A percentile compares a stretch with the other conserved stretches of the same genome.
Conservation (phyloP, 495 filamentous ascomycete genomes). For the Penicillium manginii region DNA sequence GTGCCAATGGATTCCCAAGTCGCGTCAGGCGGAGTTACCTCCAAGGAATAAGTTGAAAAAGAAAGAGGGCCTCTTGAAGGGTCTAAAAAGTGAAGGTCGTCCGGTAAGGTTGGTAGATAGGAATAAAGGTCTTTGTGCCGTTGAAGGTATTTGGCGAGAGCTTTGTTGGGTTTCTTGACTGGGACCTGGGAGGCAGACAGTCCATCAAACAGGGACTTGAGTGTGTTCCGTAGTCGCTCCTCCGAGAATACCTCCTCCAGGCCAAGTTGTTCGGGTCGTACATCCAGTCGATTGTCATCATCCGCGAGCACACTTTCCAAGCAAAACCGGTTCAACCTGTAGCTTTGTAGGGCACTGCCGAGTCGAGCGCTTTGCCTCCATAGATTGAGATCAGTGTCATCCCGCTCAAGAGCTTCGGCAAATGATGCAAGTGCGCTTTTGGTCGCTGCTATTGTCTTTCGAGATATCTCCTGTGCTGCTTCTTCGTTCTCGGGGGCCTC, state of each 20-base stretch:
- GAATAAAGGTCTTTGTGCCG: constrained; percentile 76
- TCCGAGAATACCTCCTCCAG: constrained; percentile 85
- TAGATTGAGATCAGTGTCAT: constrained; percentile 91
- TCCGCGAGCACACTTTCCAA: constrained; percentile 88
- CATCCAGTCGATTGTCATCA: constrained; percentile 72
- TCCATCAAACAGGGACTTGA: constrained; percentile 71
- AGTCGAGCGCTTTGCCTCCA: constrained; percentile 87
- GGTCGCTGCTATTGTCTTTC: constrained; percentile 28
- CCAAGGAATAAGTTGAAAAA: constrained; percentile 31
- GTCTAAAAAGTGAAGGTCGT: constrained; percentile 36
- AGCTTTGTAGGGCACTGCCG: constrained; percentile 72
- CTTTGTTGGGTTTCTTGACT: constrained; percentile 65
- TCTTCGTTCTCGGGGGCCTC: constrained; percentile 34
- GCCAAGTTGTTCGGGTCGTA: constrained; percentile 73
- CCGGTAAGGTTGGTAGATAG: constrained; percentile 65
- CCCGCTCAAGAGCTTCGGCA: constrained; percentile 77
- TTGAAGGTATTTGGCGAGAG: constrained; percentile 63
- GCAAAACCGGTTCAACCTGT: constrained; percentile 80
- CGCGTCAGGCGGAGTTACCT: constrained; percentile 36
- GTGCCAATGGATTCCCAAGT: constrained; percentile 60
- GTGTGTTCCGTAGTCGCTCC: constrained; percentile 71
- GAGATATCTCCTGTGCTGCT: constrained; percentile 40
- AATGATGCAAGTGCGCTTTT: constrained; percentile 61
- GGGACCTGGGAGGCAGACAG: constrained; percentile 67
- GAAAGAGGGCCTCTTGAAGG: constrained; percentile 34